phyloP scores from a whole-genome alignment of 345 rosid genomes.

The Erucastrum elatum region DNA sequence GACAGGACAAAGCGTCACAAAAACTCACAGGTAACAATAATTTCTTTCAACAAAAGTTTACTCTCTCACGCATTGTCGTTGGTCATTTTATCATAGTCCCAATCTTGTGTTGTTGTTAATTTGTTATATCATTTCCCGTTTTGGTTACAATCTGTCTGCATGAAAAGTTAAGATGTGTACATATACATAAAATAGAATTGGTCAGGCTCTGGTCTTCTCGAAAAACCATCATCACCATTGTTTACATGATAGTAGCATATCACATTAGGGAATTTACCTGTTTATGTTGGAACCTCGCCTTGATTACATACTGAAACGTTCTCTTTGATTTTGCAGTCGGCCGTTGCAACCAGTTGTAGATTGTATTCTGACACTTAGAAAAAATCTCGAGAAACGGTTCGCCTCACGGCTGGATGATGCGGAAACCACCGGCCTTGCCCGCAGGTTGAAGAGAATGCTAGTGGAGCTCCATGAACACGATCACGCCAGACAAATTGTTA shows the following conservation, averaged over 20 bases:
- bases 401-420: slow-evolving; percentile 48
- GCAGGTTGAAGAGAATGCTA: slow-evolving; percentile 77
- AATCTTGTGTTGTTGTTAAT: background rate
- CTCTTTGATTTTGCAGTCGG: slow-evolving; percentile 46
- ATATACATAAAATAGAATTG: background rate
- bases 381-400: slow-evolving; percentile 56
- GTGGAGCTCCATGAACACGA: slow-evolving; percentile 89
- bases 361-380: slow-evolving; percentile 52
- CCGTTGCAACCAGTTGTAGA: slow-evolving; percentile 83
- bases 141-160: slow-evolving; percentile 4
- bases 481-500: slow-evolving; percentile 64
- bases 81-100: background rate
- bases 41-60: slow-evolving; percentile 2
- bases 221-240: background rate
- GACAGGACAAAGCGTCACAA: slow-evolving; percentile 63
- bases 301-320: background rate
- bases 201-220: slow-evolving; percentile 3
- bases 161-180: background rate
- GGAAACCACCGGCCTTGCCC: slow-evolving; percentile 73
- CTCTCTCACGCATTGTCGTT: slow-evolving; percentile 7
- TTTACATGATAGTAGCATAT: background rate
- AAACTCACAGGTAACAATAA: slow-evolving; percentile 56
- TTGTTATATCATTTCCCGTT: background rate
- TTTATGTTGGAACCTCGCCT: background rate
- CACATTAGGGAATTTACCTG: background rate